Evolutionary conservation across 2,329 filamentous ascomycete species (phyloP).

Genomic region (Helicocarpus griseus): DNA sequence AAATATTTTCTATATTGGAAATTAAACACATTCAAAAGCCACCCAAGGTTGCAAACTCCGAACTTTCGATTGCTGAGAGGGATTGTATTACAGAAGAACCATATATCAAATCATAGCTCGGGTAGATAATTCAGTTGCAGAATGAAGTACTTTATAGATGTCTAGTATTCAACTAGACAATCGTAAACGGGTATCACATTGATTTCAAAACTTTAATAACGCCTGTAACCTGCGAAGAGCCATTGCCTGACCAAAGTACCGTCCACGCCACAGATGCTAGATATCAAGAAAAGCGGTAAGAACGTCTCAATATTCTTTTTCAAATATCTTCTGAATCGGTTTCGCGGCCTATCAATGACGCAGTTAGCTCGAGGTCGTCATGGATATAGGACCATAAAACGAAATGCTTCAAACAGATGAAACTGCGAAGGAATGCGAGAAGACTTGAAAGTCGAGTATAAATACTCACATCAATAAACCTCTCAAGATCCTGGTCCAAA

Average conservation of each 20-base stretch:
- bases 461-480: conserved; percentile 71
- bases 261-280: not conserved
- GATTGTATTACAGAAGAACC: not conserved
- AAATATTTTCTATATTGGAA: too few relatives aligned
- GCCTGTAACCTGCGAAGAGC: not conserved
- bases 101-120: not conserved
- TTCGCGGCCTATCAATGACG: conserved; percentile 57
- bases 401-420: conserved; percentile 6
- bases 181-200: conserved; percentile 1
- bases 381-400: conserved; percentile 8
- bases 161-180: not conserved
- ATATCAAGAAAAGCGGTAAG: not conserved
- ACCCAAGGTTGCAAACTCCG: too few relatives aligned
- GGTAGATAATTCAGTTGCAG: not conserved
- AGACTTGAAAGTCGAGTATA: too few relatives aligned
- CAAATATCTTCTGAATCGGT: conserved; percentile 77
- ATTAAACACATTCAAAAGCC: too few relatives aligned
- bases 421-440: not conserved
- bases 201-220: not conserved
- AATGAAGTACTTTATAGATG: too few relatives aligned
- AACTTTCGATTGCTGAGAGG: too few relatives aligned
- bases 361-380: conserved; percentile 12
- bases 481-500: conserved; percentile 84
- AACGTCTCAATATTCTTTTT: conserved; percentile 51
- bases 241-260: not conserved